These are phyloP conservation scores for Prunus padus DNA, from an alignment of 306 rosid genomes.

Conservation along the genomic window DNA sequence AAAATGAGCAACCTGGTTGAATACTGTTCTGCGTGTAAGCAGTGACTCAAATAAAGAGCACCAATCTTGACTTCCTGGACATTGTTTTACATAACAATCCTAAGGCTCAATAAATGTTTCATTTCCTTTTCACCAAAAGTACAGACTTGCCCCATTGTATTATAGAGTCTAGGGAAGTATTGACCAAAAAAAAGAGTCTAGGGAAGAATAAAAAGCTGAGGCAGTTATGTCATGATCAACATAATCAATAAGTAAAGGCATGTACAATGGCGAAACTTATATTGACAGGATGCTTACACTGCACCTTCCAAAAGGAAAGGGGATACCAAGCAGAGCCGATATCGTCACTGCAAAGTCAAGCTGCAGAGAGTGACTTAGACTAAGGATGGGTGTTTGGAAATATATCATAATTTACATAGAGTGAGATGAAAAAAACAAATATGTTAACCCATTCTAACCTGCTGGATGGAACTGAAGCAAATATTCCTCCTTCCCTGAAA, in stretches of 20 bases:
- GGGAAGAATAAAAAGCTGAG: neutral
- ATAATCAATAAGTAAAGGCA: slow-evolving; percentile 10
- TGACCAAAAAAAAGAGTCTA: no score
- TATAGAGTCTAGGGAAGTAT: no score
- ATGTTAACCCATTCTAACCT: slow-evolving; percentile 52
- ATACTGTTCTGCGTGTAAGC: neutral
- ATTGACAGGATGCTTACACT: slow-evolving; percentile 65
- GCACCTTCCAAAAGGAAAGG: slow-evolving; percentile 99
- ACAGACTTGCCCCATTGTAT: neutral
- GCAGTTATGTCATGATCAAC: slow-evolving; percentile 16
- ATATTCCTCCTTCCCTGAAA: slow-evolving; percentile 67
- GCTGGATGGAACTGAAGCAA: slow-evolving; percentile 73
- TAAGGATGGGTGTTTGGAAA: slow-evolving; percentile 27
- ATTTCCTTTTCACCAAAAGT: neutral
- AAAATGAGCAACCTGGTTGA: neutral
- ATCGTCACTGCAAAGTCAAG: slow-evolving; percentile 93
- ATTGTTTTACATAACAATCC: neutral
- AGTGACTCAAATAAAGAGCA: neutral
- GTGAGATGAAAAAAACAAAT: neutral
- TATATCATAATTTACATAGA: slow-evolving; percentile 8
- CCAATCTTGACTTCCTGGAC: neutral
- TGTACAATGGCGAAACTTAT: slow-evolving; percentile 19
- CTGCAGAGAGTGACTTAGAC: slow-evolving; percentile 51
- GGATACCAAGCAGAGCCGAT: slow-evolving; percentile 85
- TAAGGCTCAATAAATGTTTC: neutral